Evolutionary conservation across 208 protist species (phyloP).

Genomic region (Dictyostelium gargantuum): DNA sequence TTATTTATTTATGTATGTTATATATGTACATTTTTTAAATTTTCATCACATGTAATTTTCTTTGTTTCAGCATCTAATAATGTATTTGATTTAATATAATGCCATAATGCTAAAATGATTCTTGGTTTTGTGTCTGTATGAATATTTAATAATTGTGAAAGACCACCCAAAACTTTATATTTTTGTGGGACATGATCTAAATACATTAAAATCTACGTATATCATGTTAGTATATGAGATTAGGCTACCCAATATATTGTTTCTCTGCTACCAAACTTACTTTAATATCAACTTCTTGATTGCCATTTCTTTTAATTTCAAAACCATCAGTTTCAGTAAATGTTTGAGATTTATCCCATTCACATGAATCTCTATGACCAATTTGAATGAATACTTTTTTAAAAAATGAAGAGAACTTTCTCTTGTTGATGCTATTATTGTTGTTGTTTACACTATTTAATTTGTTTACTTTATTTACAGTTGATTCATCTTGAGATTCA

Average conservation of each 20-base stretch:
- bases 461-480: neutral
- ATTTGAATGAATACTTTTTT: slow-evolving; percentile 64
- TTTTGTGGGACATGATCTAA: slow-evolving; percentile 58
- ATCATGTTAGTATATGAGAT: neutral
- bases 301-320: slow-evolving; percentile 62
- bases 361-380: slow-evolving; percentile 53
- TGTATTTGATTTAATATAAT: slow-evolving; percentile 47
- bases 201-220: slow-evolving; percentile 33
- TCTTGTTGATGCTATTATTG: neutral
- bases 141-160: slow-evolving; percentile 43
- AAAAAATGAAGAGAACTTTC: slow-evolving; percentile 47
- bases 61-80: slow-evolving; percentile 31
- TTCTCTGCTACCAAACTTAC: too few relatives aligned
- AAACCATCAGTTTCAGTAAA: slow-evolving; percentile 50
- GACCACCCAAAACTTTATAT: slow-evolving; percentile 30
- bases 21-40: slow-evolving; percentile 45
- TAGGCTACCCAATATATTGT: neutral
- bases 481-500: neutral
- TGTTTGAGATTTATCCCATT: slow-evolving; percentile 60
- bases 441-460: neutral
- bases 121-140: slow-evolving; percentile 62
- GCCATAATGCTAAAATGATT: slow-evolving; percentile 33
- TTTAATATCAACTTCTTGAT: slow-evolving; percentile 61
- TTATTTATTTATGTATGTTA: neutral
- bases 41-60: slow-evolving; percentile 51